Percentiles rank a stretch among this genome's conserved stretches.
Conservation (phyloP, 2,329 filamentous ascomycete genomes). For the Pseudogymnoascus sp. region DNA sequence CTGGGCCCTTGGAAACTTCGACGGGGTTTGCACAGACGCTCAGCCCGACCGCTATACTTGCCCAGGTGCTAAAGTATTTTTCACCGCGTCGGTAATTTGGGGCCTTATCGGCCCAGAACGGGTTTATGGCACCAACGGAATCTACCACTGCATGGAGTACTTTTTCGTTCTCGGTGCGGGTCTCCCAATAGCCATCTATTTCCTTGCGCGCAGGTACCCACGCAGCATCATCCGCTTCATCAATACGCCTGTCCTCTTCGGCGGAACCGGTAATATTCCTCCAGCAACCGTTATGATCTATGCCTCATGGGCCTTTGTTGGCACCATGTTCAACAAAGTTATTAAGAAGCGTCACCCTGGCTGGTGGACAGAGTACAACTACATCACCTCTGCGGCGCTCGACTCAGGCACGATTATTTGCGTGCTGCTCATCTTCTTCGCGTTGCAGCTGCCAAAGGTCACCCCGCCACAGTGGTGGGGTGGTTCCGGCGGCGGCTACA, state of each 20-base stretch:
- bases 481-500: slow-evolving; percentile 39
- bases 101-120: slow-evolving; percentile 62
- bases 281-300: slow-evolving; percentile 65
- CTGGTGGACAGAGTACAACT: slow-evolving; percentile 76
- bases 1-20: slow-evolving; percentile 51
- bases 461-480: slow-evolving; percentile 48
- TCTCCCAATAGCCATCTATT: slow-evolving; percentile 53
- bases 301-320: slow-evolving; percentile 60
- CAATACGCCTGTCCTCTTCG: slow-evolving; percentile 60
- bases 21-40: slow-evolving; percentile 49
- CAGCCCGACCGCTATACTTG: slow-evolving; percentile 50
- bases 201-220: slow-evolving; percentile 48
- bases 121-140: slow-evolving; percentile 55
- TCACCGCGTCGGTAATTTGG: slow-evolving; percentile 64
- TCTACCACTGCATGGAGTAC: slow-evolving; percentile 58
- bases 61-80: slow-evolving; percentile 45
- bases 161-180: slow-evolving; percentile 62
- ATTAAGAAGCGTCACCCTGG: slow-evolving; percentile 56
- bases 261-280: slow-evolving; percentile 53
- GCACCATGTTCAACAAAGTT: slow-evolving; percentile 59
- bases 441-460: slow-evolving; percentile 51
- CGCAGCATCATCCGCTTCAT: slow-evolving; percentile 55
- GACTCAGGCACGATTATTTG: slow-evolving; percentile 59
- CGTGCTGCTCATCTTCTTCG: slow-evolving; percentile 62
- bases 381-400: slow-evolving; percentile 62